phyloP scores from a whole-genome alignment of 495 filamentous ascomycete species.

The Articulospora tetracladia region DNA sequence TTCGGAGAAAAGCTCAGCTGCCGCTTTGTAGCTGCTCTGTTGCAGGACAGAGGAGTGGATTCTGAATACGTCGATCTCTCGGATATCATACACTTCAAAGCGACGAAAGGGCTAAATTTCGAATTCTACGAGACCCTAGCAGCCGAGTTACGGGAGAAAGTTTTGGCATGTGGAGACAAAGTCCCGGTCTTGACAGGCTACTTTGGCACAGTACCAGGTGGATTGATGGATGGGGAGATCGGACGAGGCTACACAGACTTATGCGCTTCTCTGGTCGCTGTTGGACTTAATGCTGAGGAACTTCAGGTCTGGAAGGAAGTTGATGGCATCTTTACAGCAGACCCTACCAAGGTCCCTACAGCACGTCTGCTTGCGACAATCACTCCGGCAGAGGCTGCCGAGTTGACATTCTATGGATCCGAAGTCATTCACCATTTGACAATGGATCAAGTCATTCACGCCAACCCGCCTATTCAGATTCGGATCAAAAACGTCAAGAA shows the following conservation, averaged over 20 bases:
- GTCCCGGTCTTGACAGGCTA: slow-evolving; percentile 82
- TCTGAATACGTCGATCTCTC: slow-evolving; percentile 85
- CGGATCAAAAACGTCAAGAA: slow-evolving; percentile 99
- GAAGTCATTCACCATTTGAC: slow-evolving; percentile 98
- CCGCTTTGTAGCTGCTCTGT: slow-evolving; percentile 74
- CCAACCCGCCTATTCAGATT: slow-evolving; percentile 77
- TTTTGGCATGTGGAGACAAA: slow-evolving; percentile 62
- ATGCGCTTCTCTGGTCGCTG: slow-evolving; percentile 77
- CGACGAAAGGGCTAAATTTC: slow-evolving; percentile 61
- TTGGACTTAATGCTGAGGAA: slow-evolving; percentile 72
- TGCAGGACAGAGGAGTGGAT: slow-evolving; percentile 72
- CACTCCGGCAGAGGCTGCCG: slow-evolving; percentile 83
- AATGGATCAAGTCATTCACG: slow-evolving; percentile 96
- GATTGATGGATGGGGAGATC: slow-evolving; percentile 69
- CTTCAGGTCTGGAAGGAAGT: slow-evolving; percentile 94
- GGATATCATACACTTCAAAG: slow-evolving; percentile 64
- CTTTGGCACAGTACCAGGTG: slow-evolving; percentile 82
- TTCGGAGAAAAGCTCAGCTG: slow-evolving; percentile 94
- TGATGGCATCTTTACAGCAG: slow-evolving; percentile 86
- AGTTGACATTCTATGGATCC: slow-evolving; percentile 89
- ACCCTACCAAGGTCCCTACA: slow-evolving; percentile 83
- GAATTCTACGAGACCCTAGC: slow-evolving; percentile 78
- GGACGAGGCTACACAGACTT: slow-evolving; percentile 89
- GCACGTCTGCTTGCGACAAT: slow-evolving; percentile 72
- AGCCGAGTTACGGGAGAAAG: slow-evolving; percentile 56